Percentiles rank a stretch among this genome's conserved stretches.
These are phyloP conservation scores for Mentha longifolia DNA, from an alignment of 257 asterid genomes.

Conservation along the genomic window DNA sequence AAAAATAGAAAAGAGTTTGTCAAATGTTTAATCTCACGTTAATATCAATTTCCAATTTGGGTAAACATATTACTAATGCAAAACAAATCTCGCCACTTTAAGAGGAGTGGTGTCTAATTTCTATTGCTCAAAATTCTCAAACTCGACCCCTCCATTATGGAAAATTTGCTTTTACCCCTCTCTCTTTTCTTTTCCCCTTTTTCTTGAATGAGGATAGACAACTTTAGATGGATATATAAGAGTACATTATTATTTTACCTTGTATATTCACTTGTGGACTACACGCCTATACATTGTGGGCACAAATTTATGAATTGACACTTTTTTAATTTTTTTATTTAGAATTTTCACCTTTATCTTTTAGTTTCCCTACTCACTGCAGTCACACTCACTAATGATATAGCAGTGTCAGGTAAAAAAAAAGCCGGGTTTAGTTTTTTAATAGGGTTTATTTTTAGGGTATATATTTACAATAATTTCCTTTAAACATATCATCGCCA, in stretches of 20 bases:
- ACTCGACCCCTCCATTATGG: conserved; percentile 40
- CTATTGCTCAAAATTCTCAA: conserved; percentile 30
- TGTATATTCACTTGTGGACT: conserved; percentile 29
- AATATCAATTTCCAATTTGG: conserved; percentile 33
- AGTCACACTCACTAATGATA: too few species aligned
- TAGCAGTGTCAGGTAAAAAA: too few species aligned
- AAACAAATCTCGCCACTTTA: conserved; percentile 5
- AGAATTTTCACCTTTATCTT: too few species aligned
- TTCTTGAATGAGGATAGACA: conserved; percentile 42
- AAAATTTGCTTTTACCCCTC: neutral
- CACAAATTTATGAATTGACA: conserved; percentile 17
- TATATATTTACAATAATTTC: too few species aligned
- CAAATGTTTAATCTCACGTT: conserved; percentile 13
- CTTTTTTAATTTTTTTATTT: too few species aligned
- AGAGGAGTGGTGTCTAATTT: conserved; percentile 31
- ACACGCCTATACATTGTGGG: conserved; percentile 18
- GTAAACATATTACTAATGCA: conserved; percentile 23
- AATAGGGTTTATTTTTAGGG: too few species aligned
- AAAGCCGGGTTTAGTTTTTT: too few species aligned
- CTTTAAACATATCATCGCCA: too few species aligned
- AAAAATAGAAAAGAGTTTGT: conserved; percentile 11
- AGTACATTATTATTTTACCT: conserved; percentile 29
- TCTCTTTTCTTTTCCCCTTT: neutral
- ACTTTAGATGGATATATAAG: conserved; percentile 35
- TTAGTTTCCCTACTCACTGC: too few species aligned